phyloP scores from a whole-genome alignment of 2,329 filamentous ascomycete genomes.

The Fusarium fujikuroi region DNA sequence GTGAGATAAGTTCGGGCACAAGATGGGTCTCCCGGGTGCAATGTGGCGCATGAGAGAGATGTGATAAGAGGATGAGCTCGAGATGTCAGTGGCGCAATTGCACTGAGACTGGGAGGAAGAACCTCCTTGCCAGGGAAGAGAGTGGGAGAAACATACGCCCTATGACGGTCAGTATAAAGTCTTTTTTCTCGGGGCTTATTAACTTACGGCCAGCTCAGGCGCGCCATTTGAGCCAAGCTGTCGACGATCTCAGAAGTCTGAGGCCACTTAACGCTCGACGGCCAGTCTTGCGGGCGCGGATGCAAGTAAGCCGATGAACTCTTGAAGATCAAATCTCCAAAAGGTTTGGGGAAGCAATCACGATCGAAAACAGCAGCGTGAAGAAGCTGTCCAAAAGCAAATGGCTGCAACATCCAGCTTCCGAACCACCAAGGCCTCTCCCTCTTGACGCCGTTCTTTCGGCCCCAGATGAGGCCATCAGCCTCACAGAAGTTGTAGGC shows the following conservation, averaged over 20 bases:
- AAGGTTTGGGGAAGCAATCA: constrained; percentile 72
- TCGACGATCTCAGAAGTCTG: constrained; percentile 80
- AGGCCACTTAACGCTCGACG: constrained; percentile 77
- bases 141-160: constrained; percentile 83
- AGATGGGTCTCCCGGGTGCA: constrained; percentile 89
- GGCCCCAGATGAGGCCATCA: constrained; percentile 74
- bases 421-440: constrained; percentile 84
- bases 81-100: constrained; percentile 81
- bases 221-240: constrained; percentile 82
- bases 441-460: constrained; percentile 63
- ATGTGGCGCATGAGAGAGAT: constrained; percentile 85
- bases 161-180: constrained; percentile 46
- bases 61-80: constrained; percentile 88
- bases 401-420: constrained; percentile 82
- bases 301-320: constrained; percentile 85
- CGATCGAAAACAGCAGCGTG: constrained; percentile 82
- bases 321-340: constrained; percentile 68
- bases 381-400: constrained; percentile 79
- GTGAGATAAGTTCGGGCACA: constrained; percentile 88
- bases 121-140: constrained; percentile 79
- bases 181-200: background rate
- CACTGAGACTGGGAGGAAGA: constrained; percentile 72
- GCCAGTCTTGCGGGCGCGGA: constrained; percentile 73
- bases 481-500: constrained; percentile 85
- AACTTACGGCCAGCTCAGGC: constrained; percentile 83